Percentiles rank a stretch among this genome's conserved stretches.
phyloP scores from a whole-genome alignment of 331 rosid genomes.

The Malus hybrid region DNA sequence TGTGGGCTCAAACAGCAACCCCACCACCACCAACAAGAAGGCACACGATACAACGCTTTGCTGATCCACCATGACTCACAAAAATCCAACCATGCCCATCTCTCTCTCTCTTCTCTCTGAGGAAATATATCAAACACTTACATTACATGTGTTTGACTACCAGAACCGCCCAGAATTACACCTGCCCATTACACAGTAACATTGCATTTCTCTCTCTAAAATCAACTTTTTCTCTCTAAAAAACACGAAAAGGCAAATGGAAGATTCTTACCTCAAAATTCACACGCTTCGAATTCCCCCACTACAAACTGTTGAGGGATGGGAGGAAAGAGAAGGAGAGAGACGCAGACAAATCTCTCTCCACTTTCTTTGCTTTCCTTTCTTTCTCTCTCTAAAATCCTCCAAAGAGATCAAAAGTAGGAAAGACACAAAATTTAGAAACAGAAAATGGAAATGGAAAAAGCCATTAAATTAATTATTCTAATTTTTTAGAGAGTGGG shows the following conservation, averaged over 20 bases:
- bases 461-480: neutral
- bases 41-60: conserved; percentile 25
- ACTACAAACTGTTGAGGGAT: neutral
- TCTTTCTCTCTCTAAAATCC: conserved; percentile 5
- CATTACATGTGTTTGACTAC: conserved; percentile 9
- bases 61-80: conserved; percentile 51
- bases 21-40: conserved; percentile 31
- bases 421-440: neutral
- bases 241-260: neutral
- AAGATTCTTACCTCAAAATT: conserved; percentile 33
- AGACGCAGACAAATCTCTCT: conserved; percentile 21
- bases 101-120: conserved; percentile 11
- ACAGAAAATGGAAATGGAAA: conserved; percentile 8
- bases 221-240: conserved; percentile 7
- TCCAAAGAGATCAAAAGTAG: neutral
- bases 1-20: conserved; percentile 45
- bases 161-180: conserved; percentile 27
- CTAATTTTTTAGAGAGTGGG: conserved; percentile 14
- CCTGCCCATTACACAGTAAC: conserved; percentile 22
- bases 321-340: neutral
- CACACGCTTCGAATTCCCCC: conserved; percentile 12
- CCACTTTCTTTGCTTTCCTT: conserved; percentile 11
- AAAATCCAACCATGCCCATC: conserved; percentile 46
- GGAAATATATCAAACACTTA: neutral
- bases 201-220: conserved; percentile 31